phyloP scores from a whole-genome alignment of 2,329 filamentous ascomycete species.

The Calonectria hawksworthii region DNA sequence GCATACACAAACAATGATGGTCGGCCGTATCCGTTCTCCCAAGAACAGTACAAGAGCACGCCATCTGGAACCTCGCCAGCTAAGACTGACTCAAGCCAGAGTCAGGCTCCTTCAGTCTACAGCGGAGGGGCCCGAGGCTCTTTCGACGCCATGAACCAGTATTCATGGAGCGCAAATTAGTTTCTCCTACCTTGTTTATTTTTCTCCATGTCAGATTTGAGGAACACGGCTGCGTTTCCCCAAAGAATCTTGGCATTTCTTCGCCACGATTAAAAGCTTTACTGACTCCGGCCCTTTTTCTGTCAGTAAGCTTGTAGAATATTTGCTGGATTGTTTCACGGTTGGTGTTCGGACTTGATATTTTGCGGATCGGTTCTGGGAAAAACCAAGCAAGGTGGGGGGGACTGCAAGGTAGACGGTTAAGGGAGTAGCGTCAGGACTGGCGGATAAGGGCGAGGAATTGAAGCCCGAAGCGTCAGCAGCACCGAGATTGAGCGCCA shows the following conservation, averaged over 20 bases:
- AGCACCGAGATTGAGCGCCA: slow-evolving; percentile 3
- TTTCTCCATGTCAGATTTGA: slow-evolving; percentile 31
- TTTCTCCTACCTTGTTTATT: slow-evolving; percentile 4
- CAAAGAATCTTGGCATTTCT: slow-evolving; percentile 35
- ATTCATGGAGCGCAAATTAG: slow-evolving; percentile 69
- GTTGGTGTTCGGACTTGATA: slow-evolving; percentile 41
- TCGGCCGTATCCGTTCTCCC: slow-evolving; percentile 63
- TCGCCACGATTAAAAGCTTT: slow-evolving; percentile 40
- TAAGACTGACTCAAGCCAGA: slow-evolving; percentile 54
- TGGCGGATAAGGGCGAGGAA: slow-evolving; percentile 4
- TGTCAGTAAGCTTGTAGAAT: slow-evolving; percentile 47
- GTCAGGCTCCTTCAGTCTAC: slow-evolving; percentile 58
- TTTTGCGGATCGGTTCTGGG: slow-evolving; percentile 31
- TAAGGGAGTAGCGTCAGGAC: slow-evolving; percentile 4
- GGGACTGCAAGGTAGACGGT: slow-evolving; percentile 22
- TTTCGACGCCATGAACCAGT: slow-evolving; percentile 66
- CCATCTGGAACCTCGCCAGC: slow-evolving; percentile 44
- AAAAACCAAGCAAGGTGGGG: slow-evolving; percentile 19
- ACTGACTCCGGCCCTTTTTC: slow-evolving; percentile 28
- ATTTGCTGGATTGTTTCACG: slow-evolving; percentile 37
- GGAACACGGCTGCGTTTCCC: slow-evolving; percentile 36
- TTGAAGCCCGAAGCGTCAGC: slow-evolving; percentile 1
- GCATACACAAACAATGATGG: slow-evolving; percentile 62
- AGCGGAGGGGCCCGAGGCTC: slow-evolving; percentile 57
- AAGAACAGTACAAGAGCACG: slow-evolving; percentile 61